Base-by-base conservation (phyloP, 2,329 filamentous ascomycete genomes). In the Pseudogymnoascus sp. region DNA sequence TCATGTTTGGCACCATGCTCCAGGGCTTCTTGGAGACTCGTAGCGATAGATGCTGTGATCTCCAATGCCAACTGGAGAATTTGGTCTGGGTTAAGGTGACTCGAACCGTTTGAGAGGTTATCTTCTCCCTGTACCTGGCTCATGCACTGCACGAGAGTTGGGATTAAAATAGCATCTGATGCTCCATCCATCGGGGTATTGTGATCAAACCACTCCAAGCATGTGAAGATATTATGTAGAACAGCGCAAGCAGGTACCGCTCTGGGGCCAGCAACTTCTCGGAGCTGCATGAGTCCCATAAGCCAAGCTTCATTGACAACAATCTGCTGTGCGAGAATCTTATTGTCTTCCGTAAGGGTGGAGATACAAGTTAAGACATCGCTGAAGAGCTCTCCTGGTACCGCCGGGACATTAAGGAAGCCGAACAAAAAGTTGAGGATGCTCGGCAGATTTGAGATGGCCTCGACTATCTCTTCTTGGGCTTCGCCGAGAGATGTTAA, bases 41-140 rank as follows among this genome's bases (percentile, higher is more conserved):
- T 86, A 41, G 84, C 84, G 54, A 88, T 87, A 5, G 84, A 84
- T 3, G 84, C 85, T 0, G 87, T 75, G 13, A 85, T 81, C 71
- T 88, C 84, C 0, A 88, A 73, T 2, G 83, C 83, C 13, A 84
- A 71, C 67, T 71, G 69, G 41, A 69, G 64, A 26, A 70, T 63
- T 61, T 69, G 64, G 21, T 72, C 68, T 5, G 69, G 67, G 63
- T 62, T 70, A 35, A 69, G 68, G 40, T 67, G 50, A 6, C 57
- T 21, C 26, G 40, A 13, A 8, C 50, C 40, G 59, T 61, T 11
- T 24, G 63, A 15, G 44, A 68, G 37, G 41, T 64, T 66, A 50
- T 69, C 69, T 17, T 66, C 47, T 21, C 54, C 37, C 29, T 62
- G 61, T 21, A 63, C 62, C 41, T 66, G 62, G 58, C 70, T 68